Evolutionary conservation across 2,329 filamentous ascomycete species (phyloP).

Genomic region (Venturia nashicola): DNA sequence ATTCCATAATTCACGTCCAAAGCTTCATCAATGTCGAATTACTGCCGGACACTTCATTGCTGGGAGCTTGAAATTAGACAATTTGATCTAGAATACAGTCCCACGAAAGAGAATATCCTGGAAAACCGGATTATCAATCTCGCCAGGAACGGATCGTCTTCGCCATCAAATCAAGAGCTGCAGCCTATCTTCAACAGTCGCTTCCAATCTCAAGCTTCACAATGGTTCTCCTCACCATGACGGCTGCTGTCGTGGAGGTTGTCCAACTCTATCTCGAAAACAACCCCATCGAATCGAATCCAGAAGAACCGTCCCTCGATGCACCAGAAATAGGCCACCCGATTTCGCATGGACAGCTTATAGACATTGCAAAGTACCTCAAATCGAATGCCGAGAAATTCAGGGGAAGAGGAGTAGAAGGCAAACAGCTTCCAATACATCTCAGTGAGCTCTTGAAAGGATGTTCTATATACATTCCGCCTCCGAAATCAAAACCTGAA

Average conservation of each 20-base stretch:
- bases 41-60: not conserved
- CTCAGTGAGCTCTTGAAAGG: slow-evolving; percentile 63
- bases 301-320: slow-evolving; percentile 37
- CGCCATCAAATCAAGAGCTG: not conserved
- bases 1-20: not conserved
- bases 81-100: too few species aligned
- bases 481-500: slow-evolving; percentile 66
- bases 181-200: not conserved
- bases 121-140: not conserved
- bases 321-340: slow-evolving; percentile 48
- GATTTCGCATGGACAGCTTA: slow-evolving; percentile 58
- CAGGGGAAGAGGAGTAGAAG: not conserved
- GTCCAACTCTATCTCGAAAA: slow-evolving; percentile 28
- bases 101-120: not conserved
- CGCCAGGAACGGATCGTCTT: not conserved
- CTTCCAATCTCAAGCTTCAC: not conserved
- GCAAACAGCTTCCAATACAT: slow-evolving; percentile 24
- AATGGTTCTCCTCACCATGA: slow-evolving; percentile 54
- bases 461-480: slow-evolving; percentile 61
- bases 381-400: slow-evolving; percentile 8
- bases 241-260: slow-evolving; percentile 52
- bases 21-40: not conserved
- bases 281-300: slow-evolving; percentile 13
- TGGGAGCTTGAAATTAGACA: not conserved
- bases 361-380: slow-evolving; percentile 47